These are phyloP conservation scores for Eucalyptus regnans DNA, from an alignment of 345 rosid species.

Conservation along the genomic window DNA sequence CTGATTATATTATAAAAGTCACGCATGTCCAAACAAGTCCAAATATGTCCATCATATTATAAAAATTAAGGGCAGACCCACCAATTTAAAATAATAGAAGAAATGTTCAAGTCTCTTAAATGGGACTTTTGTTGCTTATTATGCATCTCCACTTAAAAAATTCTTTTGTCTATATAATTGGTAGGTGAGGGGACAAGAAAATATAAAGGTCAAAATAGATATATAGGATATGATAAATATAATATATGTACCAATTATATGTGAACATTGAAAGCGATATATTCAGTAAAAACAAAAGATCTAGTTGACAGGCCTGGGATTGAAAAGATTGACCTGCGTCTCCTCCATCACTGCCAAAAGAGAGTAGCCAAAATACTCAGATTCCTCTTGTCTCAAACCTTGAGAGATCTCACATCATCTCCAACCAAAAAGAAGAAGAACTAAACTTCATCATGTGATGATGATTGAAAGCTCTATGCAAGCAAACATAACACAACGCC, in stretches of 20 bases:
- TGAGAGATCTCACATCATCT: not conserved
- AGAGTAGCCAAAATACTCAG: not conserved
- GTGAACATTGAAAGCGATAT: not conserved
- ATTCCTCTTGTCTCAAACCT: not conserved
- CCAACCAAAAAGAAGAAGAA: slow-evolving; percentile 5
- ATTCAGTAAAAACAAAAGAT: slow-evolving; percentile 29
- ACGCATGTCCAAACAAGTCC: not conserved
- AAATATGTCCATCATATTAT: not conserved
- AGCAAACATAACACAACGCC: not conserved
- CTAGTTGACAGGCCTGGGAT: slow-evolving; percentile 36
- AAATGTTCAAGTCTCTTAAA: not conserved
- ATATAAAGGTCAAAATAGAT: slow-evolving; percentile 7
- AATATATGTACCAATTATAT: not conserved
- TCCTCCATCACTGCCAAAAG: slow-evolving; percentile 9
- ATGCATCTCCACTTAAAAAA: not conserved
- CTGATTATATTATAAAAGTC: not conserved
- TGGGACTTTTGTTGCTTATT: not conserved
- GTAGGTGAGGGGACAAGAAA: slow-evolving; percentile 31
- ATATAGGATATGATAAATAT: not conserved
- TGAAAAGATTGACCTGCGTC: slow-evolving; percentile 55
- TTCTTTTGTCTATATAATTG: not conserved
- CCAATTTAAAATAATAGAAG: not conserved
- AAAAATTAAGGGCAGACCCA: not conserved
- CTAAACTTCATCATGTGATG: not conserved
- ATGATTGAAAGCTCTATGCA: not conserved